phyloP scores from a whole-genome alignment of 306 rosid species.

The Acacia crassicarpa region DNA sequence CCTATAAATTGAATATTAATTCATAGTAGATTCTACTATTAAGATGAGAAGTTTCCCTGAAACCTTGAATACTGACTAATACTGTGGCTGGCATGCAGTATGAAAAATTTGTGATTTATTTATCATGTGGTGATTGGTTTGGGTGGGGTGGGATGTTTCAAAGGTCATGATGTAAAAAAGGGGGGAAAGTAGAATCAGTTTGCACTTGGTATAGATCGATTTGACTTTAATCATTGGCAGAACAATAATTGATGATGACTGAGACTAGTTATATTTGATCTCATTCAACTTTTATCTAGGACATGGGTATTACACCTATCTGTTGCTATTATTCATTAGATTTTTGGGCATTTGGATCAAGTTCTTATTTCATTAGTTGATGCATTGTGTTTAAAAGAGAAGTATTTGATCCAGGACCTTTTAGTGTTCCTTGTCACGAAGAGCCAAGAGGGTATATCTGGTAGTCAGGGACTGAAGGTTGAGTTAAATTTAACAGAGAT shows the following conservation, averaged over 20 bases:
- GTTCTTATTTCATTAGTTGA: neutral
- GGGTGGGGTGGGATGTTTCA: neutral
- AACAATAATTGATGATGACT: neutral
- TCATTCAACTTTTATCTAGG: neutral
- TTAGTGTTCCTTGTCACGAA: constrained; percentile 2
- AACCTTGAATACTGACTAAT: neutral
- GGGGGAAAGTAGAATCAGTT: neutral
- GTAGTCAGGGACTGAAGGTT: neutral
- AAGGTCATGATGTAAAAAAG: neutral
- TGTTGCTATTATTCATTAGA: neutral
- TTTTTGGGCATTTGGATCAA: neutral
- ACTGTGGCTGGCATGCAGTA: constrained; percentile 2
- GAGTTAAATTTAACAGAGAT: constrained; percentile 2
- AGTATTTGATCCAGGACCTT: neutral
- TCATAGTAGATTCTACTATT: neutral
- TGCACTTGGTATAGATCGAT: neutral
- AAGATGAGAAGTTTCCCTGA: neutral
- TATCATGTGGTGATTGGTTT: neutral
- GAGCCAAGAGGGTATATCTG: neutral
- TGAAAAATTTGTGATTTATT: neutral
- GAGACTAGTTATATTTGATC: neutral
- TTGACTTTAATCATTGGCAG: neutral
- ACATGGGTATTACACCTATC: neutral
- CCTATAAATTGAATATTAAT: neutral
- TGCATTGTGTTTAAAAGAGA: neutral